Evolutionary conservation across 805 yeast genomes (phyloP), one percentile per base, ranked within the genome.

Genomic region (Zygosaccharomyces rouxii): DNA sequence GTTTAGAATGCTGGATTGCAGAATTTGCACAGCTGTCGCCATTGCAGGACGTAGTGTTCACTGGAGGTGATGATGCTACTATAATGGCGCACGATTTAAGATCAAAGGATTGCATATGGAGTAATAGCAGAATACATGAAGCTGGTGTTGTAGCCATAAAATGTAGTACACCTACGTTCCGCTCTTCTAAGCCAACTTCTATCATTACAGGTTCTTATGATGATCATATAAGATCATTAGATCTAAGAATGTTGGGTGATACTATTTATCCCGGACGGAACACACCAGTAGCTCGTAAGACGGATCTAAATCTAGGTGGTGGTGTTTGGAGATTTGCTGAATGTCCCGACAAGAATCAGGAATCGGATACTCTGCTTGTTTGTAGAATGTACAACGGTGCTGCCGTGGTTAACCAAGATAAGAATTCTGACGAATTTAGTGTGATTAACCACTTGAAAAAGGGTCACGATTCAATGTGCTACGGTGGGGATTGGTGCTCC

Each of bases 361-460:
- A 28, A 16, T 25, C 71, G 29, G 68, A 77, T 48, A 69, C 78
- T 37, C 74, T 92, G 0, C 68, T 92, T 43, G 81, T 83, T 0
- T 90, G 97, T 64, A 89, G 97, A 61, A 94, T 94, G 98, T 92
- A 92, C 61, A 89, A 88, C 55, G 99, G 99, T 14, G 96, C 96
- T 1, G 74, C 89, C 49, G 71, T 90, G 0, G 63, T 90, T 0
- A 63, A 64, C 11, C 60, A 74, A n/a, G 50, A 52, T 9, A 48
- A 55, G 2, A 52, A 55, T 46, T 60, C 65, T 2, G 70, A 71
- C 22, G 76, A 74, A 48, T 60, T 65, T 42, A 40, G 47, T 28
- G 58, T 54, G 5, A 42, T 35, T 5, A 42, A 55, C 16, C 60
- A 48, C 38, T 77, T 79, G 62, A 83, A 83, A 59, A 74, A 76